Evolutionary conservation across 2,329 filamentous ascomycete genomes (phyloP).

Genomic region (Ceratocystiopsis brevicomis): DNA sequence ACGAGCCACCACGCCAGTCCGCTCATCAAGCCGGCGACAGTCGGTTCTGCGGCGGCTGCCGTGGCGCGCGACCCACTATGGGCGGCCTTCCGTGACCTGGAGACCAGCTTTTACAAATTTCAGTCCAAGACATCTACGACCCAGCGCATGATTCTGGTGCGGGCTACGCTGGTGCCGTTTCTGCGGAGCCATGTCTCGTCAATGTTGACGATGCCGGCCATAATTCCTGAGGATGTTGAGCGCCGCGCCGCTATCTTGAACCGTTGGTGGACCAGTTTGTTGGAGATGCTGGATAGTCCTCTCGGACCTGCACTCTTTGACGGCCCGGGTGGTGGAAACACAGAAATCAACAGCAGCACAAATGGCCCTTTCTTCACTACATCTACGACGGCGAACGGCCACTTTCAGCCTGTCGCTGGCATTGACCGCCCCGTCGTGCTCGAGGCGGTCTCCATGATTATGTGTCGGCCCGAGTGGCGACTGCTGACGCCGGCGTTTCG

Average conservation of each 20-base stretch:
- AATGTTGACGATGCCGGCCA: constrained; percentile 20
- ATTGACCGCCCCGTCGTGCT: constrained; percentile 68
- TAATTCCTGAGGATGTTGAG: constrained; percentile 69
- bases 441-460: constrained; percentile 61
- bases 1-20: constrained; percentile 20
- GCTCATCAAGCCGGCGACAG: constrained; percentile 18
- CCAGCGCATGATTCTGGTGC: constrained; percentile 58
- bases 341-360: constrained; percentile 2
- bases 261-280: constrained; percentile 73
- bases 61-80: constrained; percentile 31
- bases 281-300: constrained; percentile 52
- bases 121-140: constrained; percentile 48
- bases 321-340: too few relatives aligned
- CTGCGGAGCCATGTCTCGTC: constrained; percentile 45
- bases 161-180: constrained; percentile 56
- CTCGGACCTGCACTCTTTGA: too few relatives aligned
- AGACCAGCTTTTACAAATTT: constrained; percentile 35
- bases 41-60: too few relatives aligned
- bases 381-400: constrained; percentile 20
- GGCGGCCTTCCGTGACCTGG: constrained; percentile 34
- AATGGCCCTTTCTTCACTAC: constrained; percentile 7
- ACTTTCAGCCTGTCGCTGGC: constrained; percentile 55
- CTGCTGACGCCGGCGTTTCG: constrained; percentile 49
- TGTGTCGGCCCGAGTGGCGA: constrained; percentile 80
- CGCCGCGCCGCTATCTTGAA: constrained; percentile 61